These are phyloP conservation scores for Kazachstania taianensis DNA, from an alignment of 805 yeast genomes.

Conservation along the genomic window DNA sequence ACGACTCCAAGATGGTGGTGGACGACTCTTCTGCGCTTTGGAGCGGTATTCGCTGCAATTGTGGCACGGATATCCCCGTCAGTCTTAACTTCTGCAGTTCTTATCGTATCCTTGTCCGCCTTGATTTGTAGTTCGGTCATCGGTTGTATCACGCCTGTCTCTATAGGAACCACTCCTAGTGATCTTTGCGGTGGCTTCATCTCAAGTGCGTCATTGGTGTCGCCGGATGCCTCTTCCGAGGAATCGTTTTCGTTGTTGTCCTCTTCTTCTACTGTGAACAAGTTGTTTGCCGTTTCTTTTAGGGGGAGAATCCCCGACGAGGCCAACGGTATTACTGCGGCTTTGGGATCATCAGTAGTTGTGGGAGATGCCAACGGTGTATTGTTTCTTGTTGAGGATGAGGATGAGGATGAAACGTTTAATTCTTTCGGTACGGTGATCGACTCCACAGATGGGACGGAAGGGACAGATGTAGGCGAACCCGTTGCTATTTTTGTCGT, in stretches of 20 bases:
- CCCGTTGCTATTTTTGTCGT: not conserved
- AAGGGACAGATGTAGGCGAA: not conserved
- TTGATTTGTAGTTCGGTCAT: not conserved
- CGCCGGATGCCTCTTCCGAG: not conserved
- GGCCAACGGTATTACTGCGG: not conserved
- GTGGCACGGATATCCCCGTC: too few relatives aligned
- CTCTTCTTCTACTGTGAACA: conserved; percentile 6
- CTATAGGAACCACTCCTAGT: not conserved
- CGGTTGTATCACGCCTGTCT: not conserved
- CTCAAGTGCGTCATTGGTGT: not conserved
- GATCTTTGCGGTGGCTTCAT: not conserved
- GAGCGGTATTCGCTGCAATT: too few relatives aligned
- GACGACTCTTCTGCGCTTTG: conserved; percentile 2
- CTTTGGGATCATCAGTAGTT: not conserved
- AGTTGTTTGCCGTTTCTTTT: conserved; percentile 1
- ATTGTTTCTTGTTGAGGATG: not conserved
- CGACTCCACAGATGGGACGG: not conserved
- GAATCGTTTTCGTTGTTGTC: conserved; percentile 1
- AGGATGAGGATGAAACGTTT: not conserved
- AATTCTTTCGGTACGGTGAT: not conserved
- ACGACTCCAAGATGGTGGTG: conserved; percentile 9
- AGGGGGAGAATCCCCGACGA: not conserved
- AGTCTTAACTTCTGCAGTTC: not conserved
- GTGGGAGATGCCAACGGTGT: not conserved
- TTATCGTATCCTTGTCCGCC: too few relatives aligned